phyloP scores from a whole-genome alignment of 768 basidiomycete species.

The Suillus lakei region DNA sequence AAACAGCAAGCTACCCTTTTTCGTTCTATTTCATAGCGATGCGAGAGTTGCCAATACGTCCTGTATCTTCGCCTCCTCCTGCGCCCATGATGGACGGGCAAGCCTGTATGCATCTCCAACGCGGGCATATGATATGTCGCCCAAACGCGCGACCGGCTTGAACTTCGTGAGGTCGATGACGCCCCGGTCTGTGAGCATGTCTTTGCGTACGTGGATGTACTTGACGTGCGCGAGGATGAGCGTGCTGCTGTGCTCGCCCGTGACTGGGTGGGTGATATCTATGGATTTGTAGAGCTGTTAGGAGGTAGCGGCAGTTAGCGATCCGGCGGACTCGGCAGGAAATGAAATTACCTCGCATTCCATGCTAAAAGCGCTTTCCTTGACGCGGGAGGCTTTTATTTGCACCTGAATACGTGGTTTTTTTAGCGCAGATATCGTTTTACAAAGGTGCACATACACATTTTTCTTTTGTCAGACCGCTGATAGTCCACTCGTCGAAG shows the following conservation, averaged over 20 bases:
- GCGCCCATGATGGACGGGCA: slow-evolving; percentile 25
- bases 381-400: slow-evolving; percentile 46
- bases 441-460: slow-evolving; percentile 28
- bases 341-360: slow-evolving; percentile 43
- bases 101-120: slow-evolving; percentile 35
- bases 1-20: neutral
- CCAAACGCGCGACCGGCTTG: slow-evolving; percentile 41
- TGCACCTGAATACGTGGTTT: slow-evolving; percentile 29
- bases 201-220: slow-evolving; percentile 47
- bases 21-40: neutral
- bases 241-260: slow-evolving; percentile 30
- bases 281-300: slow-evolving; percentile 40
- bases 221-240: slow-evolving; percentile 45
- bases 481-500: slow-evolving; percentile 46
- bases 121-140: slow-evolving; percentile 43
- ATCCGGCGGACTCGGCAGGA: neutral
- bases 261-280: slow-evolving; percentile 37
- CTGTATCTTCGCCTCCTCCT: slow-evolving; percentile 19
- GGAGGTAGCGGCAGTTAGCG: slow-evolving; percentile 7
- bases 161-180: slow-evolving; percentile 41
- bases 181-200: slow-evolving; percentile 40
- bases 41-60: slow-evolving; percentile 11
- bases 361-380: slow-evolving; percentile 51
- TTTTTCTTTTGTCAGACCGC: slow-evolving; percentile 46
- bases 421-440: neutral